A percentile compares a stretch with the other conserved stretches of the same genome.
Evolutionary conservation across 371 early-diverging fungal genomes (phyloP).

Genomic region (Paraphysoderma sedebokerense): DNA sequence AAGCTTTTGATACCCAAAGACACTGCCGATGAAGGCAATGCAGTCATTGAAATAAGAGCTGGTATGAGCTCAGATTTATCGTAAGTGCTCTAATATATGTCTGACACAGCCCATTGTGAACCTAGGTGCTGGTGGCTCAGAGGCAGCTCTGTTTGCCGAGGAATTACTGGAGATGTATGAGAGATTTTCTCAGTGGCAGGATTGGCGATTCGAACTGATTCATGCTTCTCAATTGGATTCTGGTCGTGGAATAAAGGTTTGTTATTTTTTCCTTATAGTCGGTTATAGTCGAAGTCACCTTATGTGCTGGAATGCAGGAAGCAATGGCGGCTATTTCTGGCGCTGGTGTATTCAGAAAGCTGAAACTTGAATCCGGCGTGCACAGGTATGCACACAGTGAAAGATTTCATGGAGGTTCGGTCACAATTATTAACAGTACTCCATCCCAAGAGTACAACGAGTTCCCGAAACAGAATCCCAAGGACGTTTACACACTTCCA

Average conservation of each 20-base stretch:
- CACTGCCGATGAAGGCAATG: constrained; percentile 45
- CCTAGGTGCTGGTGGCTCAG: constrained; percentile 66
- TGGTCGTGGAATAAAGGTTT: too few species aligned
- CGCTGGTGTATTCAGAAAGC: constrained; percentile 44
- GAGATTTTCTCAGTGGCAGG: constrained; percentile 32
- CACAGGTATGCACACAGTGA: too few species aligned
- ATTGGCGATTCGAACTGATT: constrained; percentile 47
- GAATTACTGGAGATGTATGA: constrained; percentile 66
- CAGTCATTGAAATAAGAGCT: constrained; percentile 62
- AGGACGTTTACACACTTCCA: constrained; percentile 74
- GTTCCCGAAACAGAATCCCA: constrained; percentile 67
- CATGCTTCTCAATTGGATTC: too few species aligned
- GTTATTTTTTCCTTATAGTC: too few species aligned
- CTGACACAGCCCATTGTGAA: too few species aligned
- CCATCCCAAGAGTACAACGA: constrained; percentile 68
- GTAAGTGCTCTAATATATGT: too few species aligned
- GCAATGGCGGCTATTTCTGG: constrained; percentile 45
- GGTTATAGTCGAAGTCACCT: constrained; percentile 29
- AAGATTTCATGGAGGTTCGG: too few species aligned
- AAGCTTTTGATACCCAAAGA: constrained; percentile 35
- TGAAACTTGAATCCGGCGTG: constrained; percentile 43
- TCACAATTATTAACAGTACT: too few species aligned
- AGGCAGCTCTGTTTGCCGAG: constrained; percentile 56
- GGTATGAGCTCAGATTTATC: too few species aligned
- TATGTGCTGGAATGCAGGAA: constrained; percentile 38